phyloP scores from a whole-genome alignment of 768 basidiomycete species.

The Serendipita sp. region DNA sequence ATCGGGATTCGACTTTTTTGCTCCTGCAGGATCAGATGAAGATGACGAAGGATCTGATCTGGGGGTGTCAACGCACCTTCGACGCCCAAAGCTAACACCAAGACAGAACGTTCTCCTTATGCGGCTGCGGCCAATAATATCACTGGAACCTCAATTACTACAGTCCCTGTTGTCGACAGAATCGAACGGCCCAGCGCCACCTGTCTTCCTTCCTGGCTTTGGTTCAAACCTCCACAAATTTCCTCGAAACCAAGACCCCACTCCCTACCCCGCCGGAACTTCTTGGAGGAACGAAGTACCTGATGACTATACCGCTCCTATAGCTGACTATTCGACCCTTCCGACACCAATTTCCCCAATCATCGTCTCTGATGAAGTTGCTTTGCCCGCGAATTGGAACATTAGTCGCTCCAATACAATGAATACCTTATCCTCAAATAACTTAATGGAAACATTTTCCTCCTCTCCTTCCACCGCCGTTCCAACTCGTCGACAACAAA shows the following conservation, averaged over 20 bases:
- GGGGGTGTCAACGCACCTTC: background rate
- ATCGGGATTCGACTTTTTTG: background rate
- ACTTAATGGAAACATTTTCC: background rate
- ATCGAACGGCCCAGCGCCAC: background rate
- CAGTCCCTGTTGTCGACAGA: background rate
- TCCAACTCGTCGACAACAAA: too few relatives aligned
- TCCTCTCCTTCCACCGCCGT: background rate
- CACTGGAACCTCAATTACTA: background rate
- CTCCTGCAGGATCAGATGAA: background rate
- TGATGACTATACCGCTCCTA: background rate
- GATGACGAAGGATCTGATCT: background rate
- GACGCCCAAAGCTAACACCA: background rate
- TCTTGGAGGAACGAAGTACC: background rate
- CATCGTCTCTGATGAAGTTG: background rate
- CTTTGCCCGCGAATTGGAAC: background rate
- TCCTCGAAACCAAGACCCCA: background rate
- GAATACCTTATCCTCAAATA: background rate
- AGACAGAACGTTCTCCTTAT: background rate
- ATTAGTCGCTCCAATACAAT: background rate
- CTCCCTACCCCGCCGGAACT: background rate
- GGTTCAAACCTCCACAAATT: background rate
- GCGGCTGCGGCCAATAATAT: background rate
- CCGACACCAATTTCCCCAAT: background rate
- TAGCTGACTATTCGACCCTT: background rate
- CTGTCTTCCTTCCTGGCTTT: background rate